These are phyloP conservation scores for Fagus sylvatica DNA, from an alignment of 306 rosid species.

Conservation along the genomic window DNA sequence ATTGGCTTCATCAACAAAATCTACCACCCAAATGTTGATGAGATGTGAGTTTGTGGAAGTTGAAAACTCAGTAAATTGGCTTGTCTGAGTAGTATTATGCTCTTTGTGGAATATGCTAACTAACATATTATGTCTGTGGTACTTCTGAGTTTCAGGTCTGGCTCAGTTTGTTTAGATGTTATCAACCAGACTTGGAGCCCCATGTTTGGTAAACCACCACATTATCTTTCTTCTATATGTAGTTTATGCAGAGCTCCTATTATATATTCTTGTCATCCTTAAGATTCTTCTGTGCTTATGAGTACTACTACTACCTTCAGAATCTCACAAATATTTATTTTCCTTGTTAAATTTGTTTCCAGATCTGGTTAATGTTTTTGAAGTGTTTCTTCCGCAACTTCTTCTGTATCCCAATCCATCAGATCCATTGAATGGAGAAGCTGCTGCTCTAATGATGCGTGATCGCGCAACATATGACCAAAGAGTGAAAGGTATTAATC, in stretches of 20 bases:
- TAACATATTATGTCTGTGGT: slow-evolving; percentile 21
- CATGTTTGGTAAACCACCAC: slow-evolving; percentile 70
- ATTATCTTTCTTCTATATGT: not conserved
- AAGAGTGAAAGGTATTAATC: slow-evolving; percentile 72
- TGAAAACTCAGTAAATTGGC: slow-evolving; percentile 14
- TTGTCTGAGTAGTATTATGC: slow-evolving; percentile 5
- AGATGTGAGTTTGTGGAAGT: slow-evolving; percentile 57
- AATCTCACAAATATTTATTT: slow-evolving; percentile 17
- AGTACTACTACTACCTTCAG: slow-evolving; percentile 11
- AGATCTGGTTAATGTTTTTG: slow-evolving; percentile 88
- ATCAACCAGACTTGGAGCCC: slow-evolving; percentile 97
- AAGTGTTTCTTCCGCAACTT: slow-evolving; percentile 91
- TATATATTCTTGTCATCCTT: not conserved
- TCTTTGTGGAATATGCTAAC: slow-evolving; percentile 16
- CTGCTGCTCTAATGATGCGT: slow-evolving; percentile 85
- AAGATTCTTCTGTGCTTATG: slow-evolving; percentile 9
- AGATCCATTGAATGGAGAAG: slow-evolving; percentile 84
- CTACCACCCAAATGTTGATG: slow-evolving; percentile 96
- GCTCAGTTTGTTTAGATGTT: slow-evolving; percentile 92
- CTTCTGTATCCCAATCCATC: slow-evolving; percentile 89
- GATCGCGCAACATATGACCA: slow-evolving; percentile 70
- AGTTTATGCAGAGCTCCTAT: slow-evolving; percentile 3
- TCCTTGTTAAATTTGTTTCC: slow-evolving; percentile 16
- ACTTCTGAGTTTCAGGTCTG: slow-evolving; percentile 62
- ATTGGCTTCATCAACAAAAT: slow-evolving; percentile 84